Percentiles rank a stretch among this genome's conserved stretches.
Conservation (phyloP, 129 eudicot genomes). For the Chrysanthemum makinoi region DNA sequence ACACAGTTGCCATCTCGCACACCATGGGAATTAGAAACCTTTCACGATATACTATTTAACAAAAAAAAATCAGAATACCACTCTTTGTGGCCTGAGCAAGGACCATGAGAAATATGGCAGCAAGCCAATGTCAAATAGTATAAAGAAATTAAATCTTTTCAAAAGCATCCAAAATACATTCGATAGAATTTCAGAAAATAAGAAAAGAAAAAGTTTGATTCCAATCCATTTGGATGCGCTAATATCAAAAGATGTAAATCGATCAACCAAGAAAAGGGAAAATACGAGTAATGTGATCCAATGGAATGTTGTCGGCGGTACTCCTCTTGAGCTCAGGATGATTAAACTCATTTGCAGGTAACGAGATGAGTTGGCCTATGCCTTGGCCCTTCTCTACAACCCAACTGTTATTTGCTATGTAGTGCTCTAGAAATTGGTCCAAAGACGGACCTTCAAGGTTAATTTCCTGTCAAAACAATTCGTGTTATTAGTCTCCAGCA, state of each 20-base stretch:
- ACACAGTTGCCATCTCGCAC: too few relatives aligned
- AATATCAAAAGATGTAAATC: constrained; percentile 1
- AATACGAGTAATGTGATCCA: constrained; percentile 77
- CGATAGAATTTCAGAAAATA: background rate
- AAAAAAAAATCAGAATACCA: too few relatives aligned
- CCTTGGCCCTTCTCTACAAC: constrained; percentile 56
- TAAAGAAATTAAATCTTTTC: constrained; percentile 4
- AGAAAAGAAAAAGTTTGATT: background rate
- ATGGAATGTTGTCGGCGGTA: constrained; percentile 59
- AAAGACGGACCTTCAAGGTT: constrained; percentile 80
- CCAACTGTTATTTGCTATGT: constrained; percentile 65
- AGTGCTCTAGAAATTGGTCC: constrained; percentile 87
- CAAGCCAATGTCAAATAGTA: background rate
- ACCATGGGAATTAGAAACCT: too few relatives aligned
- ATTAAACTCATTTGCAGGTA: constrained; percentile 70
- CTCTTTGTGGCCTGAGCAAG: background rate
- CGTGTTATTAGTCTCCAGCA: constrained; percentile 2
- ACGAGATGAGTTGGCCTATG: constrained; percentile 53
- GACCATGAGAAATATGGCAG: background rate
- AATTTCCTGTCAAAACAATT: constrained; percentile 53
- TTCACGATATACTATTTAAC: too few relatives aligned
- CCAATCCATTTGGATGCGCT: background rate
- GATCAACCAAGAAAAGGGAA: constrained; percentile 80
- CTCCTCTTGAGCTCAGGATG: constrained; percentile 80
- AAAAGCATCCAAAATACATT: background rate